phyloP scores from a whole-genome alignment of 1,284 basidiomycete species.

The Ganoderma leucocontextum region DNA sequence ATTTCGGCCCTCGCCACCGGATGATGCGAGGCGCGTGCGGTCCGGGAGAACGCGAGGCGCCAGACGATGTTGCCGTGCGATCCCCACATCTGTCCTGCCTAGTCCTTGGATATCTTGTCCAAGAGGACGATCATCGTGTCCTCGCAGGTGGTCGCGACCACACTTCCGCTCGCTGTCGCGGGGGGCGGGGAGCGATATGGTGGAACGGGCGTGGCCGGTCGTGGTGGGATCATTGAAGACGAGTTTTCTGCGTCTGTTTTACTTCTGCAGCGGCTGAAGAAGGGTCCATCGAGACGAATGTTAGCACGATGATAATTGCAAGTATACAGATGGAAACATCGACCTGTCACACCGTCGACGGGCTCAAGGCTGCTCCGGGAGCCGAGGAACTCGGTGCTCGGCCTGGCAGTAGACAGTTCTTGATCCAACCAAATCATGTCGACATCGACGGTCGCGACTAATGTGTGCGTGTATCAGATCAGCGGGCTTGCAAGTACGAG shows the following conservation, averaged over 20 bases:
- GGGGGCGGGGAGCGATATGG: slow-evolving; percentile 29
- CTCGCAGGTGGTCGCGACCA: slow-evolving; percentile 31
- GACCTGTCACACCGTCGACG: background rate
- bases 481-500: background rate
- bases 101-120: slow-evolving; percentile 16
- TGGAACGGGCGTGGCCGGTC: slow-evolving; percentile 16
- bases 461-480: no score
- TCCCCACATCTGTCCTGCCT: slow-evolving; percentile 14
- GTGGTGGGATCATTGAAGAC: background rate
- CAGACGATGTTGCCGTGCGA: slow-evolving; percentile 24
- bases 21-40: slow-evolving; percentile 32
- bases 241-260: background rate
- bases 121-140: slow-evolving; percentile 29
- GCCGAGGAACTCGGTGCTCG: background rate
- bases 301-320: background rate
- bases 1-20: slow-evolving; percentile 30
- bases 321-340: background rate
- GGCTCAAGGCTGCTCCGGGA: background rate
- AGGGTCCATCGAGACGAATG: background rate
- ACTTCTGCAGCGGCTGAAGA: background rate
- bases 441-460: background rate
- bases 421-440: background rate
- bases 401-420: background rate
- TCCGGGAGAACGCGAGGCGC: slow-evolving; percentile 38
- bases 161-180: slow-evolving; percentile 23